These are phyloP conservation scores for Cladophialophora psammophila DNA, from an alignment of 2,329 filamentous ascomycete species.

Conservation along the genomic window DNA sequence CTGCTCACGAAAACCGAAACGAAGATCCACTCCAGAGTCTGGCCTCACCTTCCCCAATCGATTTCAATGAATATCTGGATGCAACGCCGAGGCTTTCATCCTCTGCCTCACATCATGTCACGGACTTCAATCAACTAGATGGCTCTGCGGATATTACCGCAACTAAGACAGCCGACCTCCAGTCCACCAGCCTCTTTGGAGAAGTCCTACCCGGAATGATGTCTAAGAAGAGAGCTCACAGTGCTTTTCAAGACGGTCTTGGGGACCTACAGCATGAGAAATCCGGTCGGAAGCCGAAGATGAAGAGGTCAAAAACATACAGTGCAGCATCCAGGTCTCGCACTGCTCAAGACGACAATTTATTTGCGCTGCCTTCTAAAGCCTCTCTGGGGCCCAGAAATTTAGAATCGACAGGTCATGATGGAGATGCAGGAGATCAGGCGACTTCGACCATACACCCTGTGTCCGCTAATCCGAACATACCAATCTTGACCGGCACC, in stretches of 20 bases:
- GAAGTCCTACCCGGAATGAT: conserved; percentile 4
- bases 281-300: conserved; percentile 12
- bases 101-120: conserved; percentile 16
- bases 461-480: background rate
- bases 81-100: conserved; percentile 36
- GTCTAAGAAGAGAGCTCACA: conserved; percentile 33
- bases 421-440: background rate
- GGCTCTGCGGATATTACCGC: background rate
- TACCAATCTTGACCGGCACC: background rate
- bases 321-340: conserved; percentile 25
- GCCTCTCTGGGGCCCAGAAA: background rate
- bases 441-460: background rate
- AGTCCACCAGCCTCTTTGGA: conserved; percentile 8
- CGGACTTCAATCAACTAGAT: conserved; percentile 2
- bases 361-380: conserved; percentile 20
- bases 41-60: conserved; percentile 27
- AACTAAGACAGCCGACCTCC: background rate
- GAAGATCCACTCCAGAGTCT: conserved; percentile 5
- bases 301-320: conserved; percentile 34
- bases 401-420: background rate
- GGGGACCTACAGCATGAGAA: background rate
- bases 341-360: conserved; percentile 19
- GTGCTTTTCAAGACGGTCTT: conserved; percentile 17
- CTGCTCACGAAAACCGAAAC: background rate
- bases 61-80: conserved; percentile 37